A percentile compares a stretch with the other conserved stretches of the same genome.
Evolutionary conservation across 2,329 filamentous ascomycete genomes (phyloP).

Genomic region (Knufia petricola): DNA sequence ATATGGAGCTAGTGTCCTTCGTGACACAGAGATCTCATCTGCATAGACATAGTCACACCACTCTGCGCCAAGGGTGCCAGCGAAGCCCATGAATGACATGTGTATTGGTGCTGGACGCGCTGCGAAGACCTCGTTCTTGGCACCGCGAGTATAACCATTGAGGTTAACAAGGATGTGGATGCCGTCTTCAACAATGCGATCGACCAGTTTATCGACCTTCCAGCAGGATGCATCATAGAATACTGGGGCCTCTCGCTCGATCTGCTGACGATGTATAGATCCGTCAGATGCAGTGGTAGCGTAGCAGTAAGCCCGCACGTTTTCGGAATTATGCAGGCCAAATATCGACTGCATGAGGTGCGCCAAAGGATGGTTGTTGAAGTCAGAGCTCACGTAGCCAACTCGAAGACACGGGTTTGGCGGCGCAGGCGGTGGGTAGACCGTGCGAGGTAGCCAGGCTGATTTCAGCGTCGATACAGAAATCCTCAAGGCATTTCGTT

Average conservation of each 20-base stretch:
- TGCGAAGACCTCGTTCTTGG: constrained; percentile 95
- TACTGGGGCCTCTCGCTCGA: constrained; percentile 81
- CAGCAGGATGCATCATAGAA: constrained; percentile 84
- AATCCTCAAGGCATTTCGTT: constrained; percentile 86
- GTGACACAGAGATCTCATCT: constrained; percentile 77
- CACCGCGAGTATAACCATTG: constrained; percentile 95
- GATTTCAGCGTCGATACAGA: constrained; percentile 80
- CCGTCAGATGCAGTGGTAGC: constrained; percentile 87
- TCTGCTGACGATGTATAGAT: constrained; percentile 81
- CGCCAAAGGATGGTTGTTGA: constrained; percentile 94
- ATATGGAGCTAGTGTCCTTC: constrained; percentile 68
- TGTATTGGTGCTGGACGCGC: constrained; percentile 90
- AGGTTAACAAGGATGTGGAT: constrained; percentile 94
- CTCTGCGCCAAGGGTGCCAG: constrained; percentile 86
- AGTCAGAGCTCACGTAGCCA: constrained; percentile 95
- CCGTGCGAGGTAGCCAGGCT: constrained; percentile 71
- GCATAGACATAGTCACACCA: constrained; percentile 98
- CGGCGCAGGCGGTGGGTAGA: constrained; percentile 76
- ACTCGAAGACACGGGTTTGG: constrained; percentile 78
- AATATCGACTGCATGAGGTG: constrained; percentile 99
- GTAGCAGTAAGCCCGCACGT: constrained; percentile 84
- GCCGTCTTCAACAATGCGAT: constrained; percentile 75
- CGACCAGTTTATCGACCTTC: constrained; percentile 72
- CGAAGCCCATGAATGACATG: constrained; percentile 99
- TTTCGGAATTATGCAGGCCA: constrained; percentile 66